A percentile compares a stretch with the other conserved stretches of the same genome.
Conservation (phyloP, 2,329 filamentous ascomycete genomes). For the Tolypocladium tropicale region DNA sequence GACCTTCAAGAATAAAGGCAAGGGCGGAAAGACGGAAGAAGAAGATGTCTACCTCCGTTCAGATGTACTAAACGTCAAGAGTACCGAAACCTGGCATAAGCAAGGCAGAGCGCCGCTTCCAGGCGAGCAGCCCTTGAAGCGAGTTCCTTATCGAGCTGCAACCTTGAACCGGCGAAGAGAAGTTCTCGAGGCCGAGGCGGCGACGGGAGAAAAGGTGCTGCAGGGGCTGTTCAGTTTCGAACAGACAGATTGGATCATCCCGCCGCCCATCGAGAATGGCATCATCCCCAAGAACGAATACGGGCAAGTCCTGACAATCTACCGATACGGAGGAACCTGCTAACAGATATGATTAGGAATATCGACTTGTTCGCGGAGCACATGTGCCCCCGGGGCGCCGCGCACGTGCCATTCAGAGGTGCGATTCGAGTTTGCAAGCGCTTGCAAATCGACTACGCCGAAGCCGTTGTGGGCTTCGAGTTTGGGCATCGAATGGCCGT, state of each 20-base stretch:
- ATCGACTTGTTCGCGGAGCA: constrained; percentile 91
- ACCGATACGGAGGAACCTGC: not conserved
- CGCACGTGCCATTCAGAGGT: constrained; percentile 72
- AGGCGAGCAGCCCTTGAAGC: constrained; percentile 69
- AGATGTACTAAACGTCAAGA: constrained; percentile 79
- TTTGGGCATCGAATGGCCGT: constrained; percentile 93
- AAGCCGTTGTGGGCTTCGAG: constrained; percentile 93
- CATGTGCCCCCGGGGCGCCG: constrained; percentile 79
- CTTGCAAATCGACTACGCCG: constrained; percentile 78
- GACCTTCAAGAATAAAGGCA: constrained; percentile 63
- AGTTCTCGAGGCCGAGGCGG: constrained; percentile 72
- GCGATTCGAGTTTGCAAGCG: constrained; percentile 73
- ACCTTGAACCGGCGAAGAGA: constrained; percentile 81
- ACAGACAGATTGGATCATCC: constrained; percentile 95
- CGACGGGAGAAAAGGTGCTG: constrained; percentile 70
- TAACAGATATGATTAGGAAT: constrained; percentile 39
- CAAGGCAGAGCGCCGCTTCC: constrained; percentile 69
- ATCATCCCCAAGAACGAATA: constrained; percentile 89
- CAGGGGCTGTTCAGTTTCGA: constrained; percentile 76
- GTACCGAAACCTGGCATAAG: constrained; percentile 94
- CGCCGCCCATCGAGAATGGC: constrained; percentile 72
- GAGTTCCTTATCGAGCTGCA: constrained; percentile 82
- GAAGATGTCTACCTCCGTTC: constrained; percentile 73
- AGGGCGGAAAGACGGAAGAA: constrained; percentile 60
- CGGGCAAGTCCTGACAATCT: constrained; percentile 34